Evolutionary conservation across 2,329 filamentous ascomycete genomes (phyloP), one percentile per base, ranked within the genome.

Genomic region (Penicillium sp.): DNA sequence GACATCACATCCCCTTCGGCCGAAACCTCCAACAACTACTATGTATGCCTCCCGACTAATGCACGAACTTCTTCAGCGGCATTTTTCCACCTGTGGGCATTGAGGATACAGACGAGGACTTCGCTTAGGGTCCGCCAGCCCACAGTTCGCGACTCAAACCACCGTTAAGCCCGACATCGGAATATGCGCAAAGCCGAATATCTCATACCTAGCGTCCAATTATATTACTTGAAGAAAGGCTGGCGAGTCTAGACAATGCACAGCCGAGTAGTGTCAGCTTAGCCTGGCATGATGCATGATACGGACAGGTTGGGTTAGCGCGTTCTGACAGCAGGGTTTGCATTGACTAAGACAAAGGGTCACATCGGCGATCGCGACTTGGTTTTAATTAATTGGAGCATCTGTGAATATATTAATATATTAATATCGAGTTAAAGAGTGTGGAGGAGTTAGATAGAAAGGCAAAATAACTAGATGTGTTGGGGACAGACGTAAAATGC

Each of bases 181-280:
- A n/a, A 21, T 16, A 25, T 12, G 18, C 23, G 6, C 15, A 32
- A 21, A 46, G 15, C 18, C 13, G 29, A 34, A 34, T 6, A 34
- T 34, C 42, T 23, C 29, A 34, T 29, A 3, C 25, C 16, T 21
- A 15, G 15, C 12, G 12, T 4, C n/a, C 62, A 58, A 55, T 41
- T 18, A 16, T 21, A 16, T 60, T 16, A 55, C 12, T 6, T 7
- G 32, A 56, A 32, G 35, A 60, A 42, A 29, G 46, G 18, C 51
- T 59, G 40, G 46, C 62, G 15, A 21, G 31, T 31, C 61, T 27
- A 47, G n/a, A 4, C 63, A 67, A 52, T 46, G 23, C 23, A 21
- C 10, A 18, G 10, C 10, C 25, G 5, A 18, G 34, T 9, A 23
- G 37, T 15, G 25, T 8, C 23, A 9, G 3, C 2, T 13, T 41